Conservation (phyloP, 2,329 filamentous ascomycete species). For the Plectosphaerella plurivora region DNA sequence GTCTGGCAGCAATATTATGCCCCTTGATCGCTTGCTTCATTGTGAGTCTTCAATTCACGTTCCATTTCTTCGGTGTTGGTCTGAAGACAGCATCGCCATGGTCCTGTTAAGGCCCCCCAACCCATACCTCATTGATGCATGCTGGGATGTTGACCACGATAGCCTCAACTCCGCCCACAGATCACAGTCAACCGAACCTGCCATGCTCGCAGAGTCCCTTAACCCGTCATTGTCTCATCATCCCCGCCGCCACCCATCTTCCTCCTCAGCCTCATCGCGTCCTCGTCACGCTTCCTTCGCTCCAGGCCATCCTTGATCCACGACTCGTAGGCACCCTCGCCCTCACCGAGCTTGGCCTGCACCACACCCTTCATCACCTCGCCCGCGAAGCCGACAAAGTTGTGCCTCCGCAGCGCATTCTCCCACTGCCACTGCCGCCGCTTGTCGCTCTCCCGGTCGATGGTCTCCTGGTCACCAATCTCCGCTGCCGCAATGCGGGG, state of each 20-base stretch:
- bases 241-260: constrained; percentile 13
- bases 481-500: constrained; percentile 71
- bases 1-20: too few species aligned
- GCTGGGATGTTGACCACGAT: too few species aligned
- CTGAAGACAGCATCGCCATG: too few species aligned
- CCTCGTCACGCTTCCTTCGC: constrained; percentile 36
- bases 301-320: constrained; percentile 69
- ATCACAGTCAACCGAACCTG: not conserved
- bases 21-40: too few species aligned
- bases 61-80: too few species aligned
- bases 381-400: constrained; percentile 93
- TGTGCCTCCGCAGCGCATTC: constrained; percentile 86
- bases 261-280: constrained; percentile 9
- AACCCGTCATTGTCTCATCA: constrained; percentile 9
- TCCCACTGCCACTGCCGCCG: constrained; percentile 87
- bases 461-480: constrained; percentile 74
- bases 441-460: constrained; percentile 79
- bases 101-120: too few species aligned
- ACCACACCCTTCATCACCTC: constrained; percentile 87
- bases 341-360: constrained; percentile 62
- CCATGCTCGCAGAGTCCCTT: not conserved
- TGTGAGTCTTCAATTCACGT: too few species aligned
- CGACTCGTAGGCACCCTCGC: constrained; percentile 59
- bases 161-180: not conserved
- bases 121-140: too few species aligned